Evolutionary conservation across 2,329 filamentous ascomycete species (phyloP).

Genomic region (Fusarium decemcellulare): DNA sequence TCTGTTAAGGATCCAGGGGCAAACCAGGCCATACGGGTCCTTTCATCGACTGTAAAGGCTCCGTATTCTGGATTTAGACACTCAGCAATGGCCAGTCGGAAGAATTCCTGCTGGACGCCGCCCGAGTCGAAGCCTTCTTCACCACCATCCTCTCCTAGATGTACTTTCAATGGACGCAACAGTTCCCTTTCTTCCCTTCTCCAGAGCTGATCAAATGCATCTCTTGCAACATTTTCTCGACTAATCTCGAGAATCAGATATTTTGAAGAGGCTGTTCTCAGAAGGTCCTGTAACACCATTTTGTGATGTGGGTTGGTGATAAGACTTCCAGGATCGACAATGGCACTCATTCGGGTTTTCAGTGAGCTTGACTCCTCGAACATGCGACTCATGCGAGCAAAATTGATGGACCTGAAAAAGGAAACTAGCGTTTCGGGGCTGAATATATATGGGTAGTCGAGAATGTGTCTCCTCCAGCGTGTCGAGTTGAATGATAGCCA

Average conservation of each 20-base stretch:
- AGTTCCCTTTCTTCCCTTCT: conserved; percentile 86
- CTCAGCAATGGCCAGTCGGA: conserved; percentile 85
- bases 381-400: conserved; percentile 85
- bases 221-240: conserved; percentile 75
- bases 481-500: conserved; percentile 76
- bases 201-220: conserved; percentile 92
- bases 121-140: conserved; percentile 95
- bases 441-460: conserved; percentile 88
- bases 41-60: conserved; percentile 83
- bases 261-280: conserved; percentile 77
- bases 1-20: conserved; percentile 85
- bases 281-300: conserved; percentile 71
- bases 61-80: conserved; percentile 84
- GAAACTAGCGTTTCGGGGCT: conserved; percentile 78
- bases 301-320: conserved; percentile 72
- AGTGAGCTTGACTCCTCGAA: conserved; percentile 78
- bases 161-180: conserved; percentile 87
- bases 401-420: conserved; percentile 92
- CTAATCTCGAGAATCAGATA: conserved; percentile 80
- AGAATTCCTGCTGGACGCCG: conserved; percentile 97
- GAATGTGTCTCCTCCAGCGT: conserved; percentile 77
- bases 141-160: conserved; percentile 84
- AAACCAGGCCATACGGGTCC: conserved; percentile 90
- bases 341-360: conserved; percentile 68
- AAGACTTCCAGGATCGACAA: conserved; percentile 67